Conservation (phyloP, 352 stramenopile species). For the Globisporangium iwayamae region DNA sequence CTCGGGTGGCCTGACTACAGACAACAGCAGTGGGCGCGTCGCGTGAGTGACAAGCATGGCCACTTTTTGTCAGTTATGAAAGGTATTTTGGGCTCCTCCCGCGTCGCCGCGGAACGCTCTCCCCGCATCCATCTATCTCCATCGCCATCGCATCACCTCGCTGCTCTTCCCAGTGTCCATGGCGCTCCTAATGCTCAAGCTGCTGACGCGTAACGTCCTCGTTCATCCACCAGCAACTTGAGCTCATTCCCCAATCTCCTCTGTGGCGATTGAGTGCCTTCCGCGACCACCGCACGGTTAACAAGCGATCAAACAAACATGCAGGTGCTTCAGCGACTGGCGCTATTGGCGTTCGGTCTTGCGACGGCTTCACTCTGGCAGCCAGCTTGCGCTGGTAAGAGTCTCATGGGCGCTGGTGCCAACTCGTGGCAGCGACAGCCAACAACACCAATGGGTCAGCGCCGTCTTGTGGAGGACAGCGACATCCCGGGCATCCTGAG, state of each 20-base stretch:
- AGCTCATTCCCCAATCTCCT: conserved; percentile 4
- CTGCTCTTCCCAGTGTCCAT: background rate
- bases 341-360: conserved; percentile 1
- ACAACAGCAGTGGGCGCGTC: background rate
- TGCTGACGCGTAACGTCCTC: background rate
- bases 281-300: background rate
- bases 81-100: background rate
- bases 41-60: conserved; percentile 1
- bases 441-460: background rate
- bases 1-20: no score
- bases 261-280: background rate
- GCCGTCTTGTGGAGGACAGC: background rate
- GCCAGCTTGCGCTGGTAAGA: background rate
- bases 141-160: background rate
- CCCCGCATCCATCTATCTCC: background rate
- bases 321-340: background rate
- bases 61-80: background rate
- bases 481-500: background rate
- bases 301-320: background rate
- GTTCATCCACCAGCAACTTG: background rate
- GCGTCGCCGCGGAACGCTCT: background rate
- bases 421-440: background rate
- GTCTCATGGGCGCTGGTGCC: background rate
- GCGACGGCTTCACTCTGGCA: background rate
- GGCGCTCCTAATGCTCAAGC: background rate